phyloP scores from a whole-genome alignment of 2,329 filamentous ascomycete genomes.

The Coniosporium tulheliwenetii region DNA sequence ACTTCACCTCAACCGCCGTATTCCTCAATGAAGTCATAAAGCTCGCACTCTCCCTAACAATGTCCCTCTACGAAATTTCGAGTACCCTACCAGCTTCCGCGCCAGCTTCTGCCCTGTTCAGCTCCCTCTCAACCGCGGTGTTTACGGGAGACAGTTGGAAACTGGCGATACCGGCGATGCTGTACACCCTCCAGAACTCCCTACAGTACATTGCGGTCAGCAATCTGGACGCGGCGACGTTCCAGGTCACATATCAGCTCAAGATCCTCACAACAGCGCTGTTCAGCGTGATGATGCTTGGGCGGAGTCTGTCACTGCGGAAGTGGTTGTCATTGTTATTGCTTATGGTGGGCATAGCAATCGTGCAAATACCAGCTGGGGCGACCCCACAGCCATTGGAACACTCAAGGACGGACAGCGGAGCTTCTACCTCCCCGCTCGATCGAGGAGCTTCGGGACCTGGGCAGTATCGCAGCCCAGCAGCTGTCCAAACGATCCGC shows the following conservation, averaged over 20 bases:
- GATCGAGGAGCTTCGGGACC: conserved; percentile 58
- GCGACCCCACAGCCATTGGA: conserved; percentile 39
- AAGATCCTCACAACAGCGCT: conserved; percentile 86
- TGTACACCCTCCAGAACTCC: conserved; percentile 90
- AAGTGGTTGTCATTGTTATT: conserved; percentile 72
- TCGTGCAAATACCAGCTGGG: conserved; percentile 63
- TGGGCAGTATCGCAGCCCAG: conserved; percentile 33
- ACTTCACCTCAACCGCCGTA: conserved; percentile 86
- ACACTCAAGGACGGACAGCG: conserved; percentile 44
- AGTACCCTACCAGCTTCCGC: conserved; percentile 61
- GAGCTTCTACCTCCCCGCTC: conserved; percentile 59
- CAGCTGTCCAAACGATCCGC: conserved; percentile 57
- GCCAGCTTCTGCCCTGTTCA: conserved; percentile 64
- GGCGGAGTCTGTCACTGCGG: conserved; percentile 50
- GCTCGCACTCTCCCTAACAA: conserved; percentile 67
- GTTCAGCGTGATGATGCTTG: conserved; percentile 68
- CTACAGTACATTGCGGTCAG: conserved; percentile 83
- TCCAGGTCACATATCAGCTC: conserved; percentile 84
- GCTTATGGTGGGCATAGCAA: conserved; percentile 64
- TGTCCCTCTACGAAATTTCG: conserved; percentile 79
- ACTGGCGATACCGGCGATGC: conserved; percentile 68
- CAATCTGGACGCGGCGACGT: conserved; percentile 82
- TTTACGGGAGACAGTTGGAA: conserved; percentile 93
- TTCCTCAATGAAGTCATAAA: conserved; percentile 90
- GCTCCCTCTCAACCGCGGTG: conserved; percentile 63